Base-by-base conservation (phyloP, 2,329 filamentous ascomycete species). In the Pyricularia sp. region DNA sequence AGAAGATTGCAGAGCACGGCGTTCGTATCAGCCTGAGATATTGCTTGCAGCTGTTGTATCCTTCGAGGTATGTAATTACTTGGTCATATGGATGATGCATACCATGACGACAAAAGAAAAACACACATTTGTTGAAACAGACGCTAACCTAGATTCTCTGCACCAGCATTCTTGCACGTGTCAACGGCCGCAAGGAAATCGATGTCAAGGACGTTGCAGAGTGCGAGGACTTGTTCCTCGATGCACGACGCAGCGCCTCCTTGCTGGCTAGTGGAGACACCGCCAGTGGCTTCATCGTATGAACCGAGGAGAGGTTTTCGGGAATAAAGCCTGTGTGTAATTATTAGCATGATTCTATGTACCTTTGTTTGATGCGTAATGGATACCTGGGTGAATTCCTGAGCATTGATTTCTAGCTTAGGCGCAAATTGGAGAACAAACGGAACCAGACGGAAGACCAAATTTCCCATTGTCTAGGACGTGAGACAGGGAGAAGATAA, bases 21-120 rank as follows among this genome's bases (percentile, higher is more conserved):
- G 92, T 92, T 75, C 91, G 90, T 74, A 93, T 97, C 76, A 96
- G 92, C 78, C 80, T 99, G 80, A 85, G 95, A 73, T 99, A 99
- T 81, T 94, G 94, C 73, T 83, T 99, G 77, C 95, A 98, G 81
- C 82, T 99, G 73, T 84, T 99, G 74, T 92, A 93, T 30, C 94
- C 94, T 1, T 90, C 93, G 68, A 94, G 86, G 86, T 88, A 80
- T 76, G 83, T 78, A 31, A 33, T 68, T 64, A 65, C 31, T 33
- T 63, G 75, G 20, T 55, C 3, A 9, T 55, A 0, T n/a, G 4
- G 20, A 55, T 9, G 17, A 55, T 55, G 42, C 42, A 26, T 25
- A 12, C 28, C 28, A 64, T 3, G 4, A 33, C 31, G 10, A 30
- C 3, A 30, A 30, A 30, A 31, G 6, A 30, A 65, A 36, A 26